Percentiles rank a stretch among this genome's conserved stretches.
phyloP scores from a whole-genome alignment of 176 grass and related monocot species.

The Aegilops longissima region DNA sequence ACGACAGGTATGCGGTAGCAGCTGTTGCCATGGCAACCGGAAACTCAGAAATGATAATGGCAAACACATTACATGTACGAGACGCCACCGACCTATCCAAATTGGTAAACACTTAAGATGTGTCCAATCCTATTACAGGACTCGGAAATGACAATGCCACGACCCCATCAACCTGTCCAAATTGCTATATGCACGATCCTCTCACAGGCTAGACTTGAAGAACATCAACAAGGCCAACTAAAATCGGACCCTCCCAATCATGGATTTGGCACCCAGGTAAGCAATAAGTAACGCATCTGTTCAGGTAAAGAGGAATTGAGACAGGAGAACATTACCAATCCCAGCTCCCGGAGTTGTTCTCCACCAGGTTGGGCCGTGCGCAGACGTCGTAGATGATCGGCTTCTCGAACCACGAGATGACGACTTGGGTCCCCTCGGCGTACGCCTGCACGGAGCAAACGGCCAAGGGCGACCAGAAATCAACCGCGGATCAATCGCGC shows the following conservation, averaged over 20 bases:
- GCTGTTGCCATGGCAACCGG: background rate
- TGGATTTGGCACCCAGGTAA: background rate
- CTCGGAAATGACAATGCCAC: background rate
- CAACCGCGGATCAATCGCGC: background rate
- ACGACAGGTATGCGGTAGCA: background rate
- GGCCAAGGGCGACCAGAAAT: background rate
- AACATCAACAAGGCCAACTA: background rate
- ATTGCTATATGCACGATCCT: too few species aligned
- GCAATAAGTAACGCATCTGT: background rate
- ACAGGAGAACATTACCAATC: constrained; percentile 46
- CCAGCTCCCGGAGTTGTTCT: constrained; percentile 83
- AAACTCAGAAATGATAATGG: background rate
- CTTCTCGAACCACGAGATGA: constrained; percentile 81
- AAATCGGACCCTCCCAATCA: background rate
- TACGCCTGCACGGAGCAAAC: constrained; percentile 48
- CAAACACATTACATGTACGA: background rate
- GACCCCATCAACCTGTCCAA: too few species aligned
- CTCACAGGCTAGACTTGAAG: background rate
- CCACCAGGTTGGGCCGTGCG: constrained; percentile 81
- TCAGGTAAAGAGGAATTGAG: background rate
- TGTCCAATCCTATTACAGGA: background rate
- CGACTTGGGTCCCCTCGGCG: constrained; percentile 84
- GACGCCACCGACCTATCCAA: background rate
- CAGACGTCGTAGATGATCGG: constrained; percentile 92
- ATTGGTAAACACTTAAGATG: background rate